Base-by-base conservation (phyloP, 306 rosid genomes). In the Calophaca sinica region DNA sequence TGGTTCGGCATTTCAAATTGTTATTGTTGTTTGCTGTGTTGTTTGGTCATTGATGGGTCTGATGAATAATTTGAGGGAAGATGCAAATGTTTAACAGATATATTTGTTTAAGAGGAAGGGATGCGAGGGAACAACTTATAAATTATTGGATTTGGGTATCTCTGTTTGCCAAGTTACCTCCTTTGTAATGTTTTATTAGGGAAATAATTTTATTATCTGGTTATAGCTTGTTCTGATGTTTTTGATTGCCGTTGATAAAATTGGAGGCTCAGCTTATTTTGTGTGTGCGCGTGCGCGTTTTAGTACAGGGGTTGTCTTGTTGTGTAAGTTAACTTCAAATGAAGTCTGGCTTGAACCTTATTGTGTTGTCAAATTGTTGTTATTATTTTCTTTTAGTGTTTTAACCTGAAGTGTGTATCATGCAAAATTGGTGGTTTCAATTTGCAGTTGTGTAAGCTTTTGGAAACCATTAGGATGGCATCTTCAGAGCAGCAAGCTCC, bases 401-500 rank as follows among this genome's bases (percentile, higher is more conserved):
- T 41, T 41, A 5, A 33, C 36, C 36, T 33, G 2, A 33, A 67
- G 44, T 29, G 3, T 44, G 6, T 58, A 15, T 70, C 5, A 32
- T 76, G 13, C 0, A 2, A 48, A 36, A 3, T 72, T 77, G 53
- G 52, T 44, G 29, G 10, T 71, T 62, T 72, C 42, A 39, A 60
- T 77, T 54, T 14, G 39, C 77, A 62, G 72, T 75, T 76, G n/a
- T 12, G 35, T 77, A 62, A 36, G 71, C 53, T 67, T 79, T 50
- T 70, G 62, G 79, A 70, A 39, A 70, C 81, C 32, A 29, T 67
- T 76, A 32, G 48, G 3, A 93, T 93, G 98, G 90, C 90, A 42
- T 38, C 92, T 52, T 58, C 85, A 9, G 88, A 89, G 81, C 91
- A 83, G 80, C 90, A 83, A 78, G 83, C 44, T 32, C 64, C 88